These are phyloP conservation scores for Saccharomycopsis capsularis DNA, from an alignment of 805 yeast genomes.

Conservation along the genomic window DNA sequence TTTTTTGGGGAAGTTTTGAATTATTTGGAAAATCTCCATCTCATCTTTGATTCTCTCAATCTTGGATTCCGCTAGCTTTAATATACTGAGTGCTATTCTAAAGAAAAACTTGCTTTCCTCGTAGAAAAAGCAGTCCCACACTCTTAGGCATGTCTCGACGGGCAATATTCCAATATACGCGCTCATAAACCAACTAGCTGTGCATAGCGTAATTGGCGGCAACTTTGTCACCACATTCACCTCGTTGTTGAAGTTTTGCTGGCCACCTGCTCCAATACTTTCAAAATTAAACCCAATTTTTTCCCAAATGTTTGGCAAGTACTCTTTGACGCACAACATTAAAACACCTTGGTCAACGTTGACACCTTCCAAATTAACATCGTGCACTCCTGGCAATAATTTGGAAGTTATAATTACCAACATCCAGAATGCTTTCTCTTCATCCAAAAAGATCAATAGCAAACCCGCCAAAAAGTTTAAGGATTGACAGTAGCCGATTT, in stretches of 20 bases:
- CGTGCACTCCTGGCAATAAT: conserved; percentile 87
- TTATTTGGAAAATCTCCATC: conserved; percentile 70
- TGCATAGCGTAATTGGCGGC: conserved; percentile 88
- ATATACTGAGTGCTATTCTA: conserved; percentile 71
- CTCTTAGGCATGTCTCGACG: conserved; percentile 75
- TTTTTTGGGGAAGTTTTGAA: conserved; percentile 75
- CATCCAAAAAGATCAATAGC: conserved; percentile 75
- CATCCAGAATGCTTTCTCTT: conserved; percentile 94
- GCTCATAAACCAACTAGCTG: conserved; percentile 98
- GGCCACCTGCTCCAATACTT: not conserved
- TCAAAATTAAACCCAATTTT: conserved; percentile 30
- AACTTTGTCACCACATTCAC: conserved; percentile 57
- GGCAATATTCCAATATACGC: conserved; percentile 89
- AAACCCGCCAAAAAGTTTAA: conserved; percentile 89
- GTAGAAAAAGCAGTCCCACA: conserved; percentile 93
- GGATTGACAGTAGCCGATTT: conserved; percentile 93
- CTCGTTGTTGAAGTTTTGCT: conserved; percentile 23
- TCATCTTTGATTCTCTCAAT: conserved; percentile 40
- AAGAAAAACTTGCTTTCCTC: conserved; percentile 86
- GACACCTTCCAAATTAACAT: conserved; percentile 85
- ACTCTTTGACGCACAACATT: conserved; percentile 78
- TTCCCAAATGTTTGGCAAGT: conserved; percentile 76
- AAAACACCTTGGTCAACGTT: conserved; percentile 92
- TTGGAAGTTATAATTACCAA: conserved; percentile 80
- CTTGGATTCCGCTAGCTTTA: conserved; percentile 67